These are phyloP conservation scores for Trichosporon sp. DNA, from an alignment of 1,284 basidiomycete genomes.

Conservation along the genomic window DNA sequence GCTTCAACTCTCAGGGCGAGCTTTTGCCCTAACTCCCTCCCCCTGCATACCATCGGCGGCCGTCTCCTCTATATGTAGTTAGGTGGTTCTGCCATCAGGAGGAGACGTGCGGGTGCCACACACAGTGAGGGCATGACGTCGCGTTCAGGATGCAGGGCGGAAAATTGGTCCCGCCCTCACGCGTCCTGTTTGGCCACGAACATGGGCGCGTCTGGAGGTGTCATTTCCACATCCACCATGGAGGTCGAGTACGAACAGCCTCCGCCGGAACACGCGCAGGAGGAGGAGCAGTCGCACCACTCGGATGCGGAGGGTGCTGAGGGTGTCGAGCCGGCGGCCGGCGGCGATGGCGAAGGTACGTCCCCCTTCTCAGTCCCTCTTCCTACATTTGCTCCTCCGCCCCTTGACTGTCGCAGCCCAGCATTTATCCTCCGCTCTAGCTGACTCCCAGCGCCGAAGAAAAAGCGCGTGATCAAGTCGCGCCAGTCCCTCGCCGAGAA, in stretches of 20 bases:
- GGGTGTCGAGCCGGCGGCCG: not conserved
- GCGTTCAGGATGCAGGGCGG: not conserved
- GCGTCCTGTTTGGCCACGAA: not conserved
- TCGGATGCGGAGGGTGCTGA: slow-evolving; percentile 7
- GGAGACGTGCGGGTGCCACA: not conserved
- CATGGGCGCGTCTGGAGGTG: not conserved
- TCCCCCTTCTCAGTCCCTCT: not conserved
- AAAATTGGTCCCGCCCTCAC: not conserved
- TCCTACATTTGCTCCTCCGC: not conserved
- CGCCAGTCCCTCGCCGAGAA: slow-evolving; percentile 46
- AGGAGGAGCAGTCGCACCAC: slow-evolving; percentile 2
- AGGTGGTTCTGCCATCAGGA: not conserved
- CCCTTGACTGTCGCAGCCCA: not conserved
- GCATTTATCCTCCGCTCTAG: too few species aligned
- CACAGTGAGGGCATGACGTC: not conserved
- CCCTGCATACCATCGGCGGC: not conserved
- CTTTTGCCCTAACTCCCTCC: not conserved
- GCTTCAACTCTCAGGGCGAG: slow-evolving; percentile 44
- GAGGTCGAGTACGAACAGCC: slow-evolving; percentile 21
- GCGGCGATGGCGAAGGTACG: not conserved
- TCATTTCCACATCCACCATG: slow-evolving; percentile 10
- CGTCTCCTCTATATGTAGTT: not conserved
- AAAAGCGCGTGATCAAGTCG: slow-evolving; percentile 39
- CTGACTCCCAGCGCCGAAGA: slow-evolving; percentile 20
- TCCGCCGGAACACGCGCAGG: slow-evolving; percentile 7